phyloP scores from a whole-genome alignment of 805 yeast genomes.

The Scheffersomyces lignosus region DNA sequence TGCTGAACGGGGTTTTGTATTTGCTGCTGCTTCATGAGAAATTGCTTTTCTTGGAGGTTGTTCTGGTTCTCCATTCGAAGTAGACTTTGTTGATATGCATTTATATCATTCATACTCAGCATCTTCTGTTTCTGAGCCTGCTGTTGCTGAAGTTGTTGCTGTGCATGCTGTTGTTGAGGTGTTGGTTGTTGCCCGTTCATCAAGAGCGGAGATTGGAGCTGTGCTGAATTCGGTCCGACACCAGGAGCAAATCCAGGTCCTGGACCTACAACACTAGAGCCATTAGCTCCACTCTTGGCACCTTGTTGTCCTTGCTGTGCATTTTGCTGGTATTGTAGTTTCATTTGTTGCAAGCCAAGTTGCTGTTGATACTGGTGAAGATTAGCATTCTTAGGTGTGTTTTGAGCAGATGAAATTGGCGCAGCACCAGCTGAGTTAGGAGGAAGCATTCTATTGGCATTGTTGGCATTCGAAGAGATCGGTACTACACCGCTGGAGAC shows the following conservation, averaged over 20 bases:
- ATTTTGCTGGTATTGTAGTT: conserved; percentile 13
- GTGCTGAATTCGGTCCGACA: neutral
- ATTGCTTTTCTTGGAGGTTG: conserved; percentile 17
- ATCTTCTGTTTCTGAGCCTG: conserved; percentile 1
- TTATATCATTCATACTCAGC: conserved; percentile 5
- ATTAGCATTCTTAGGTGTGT: conserved; percentile 1
- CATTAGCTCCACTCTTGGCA: conserved; percentile 1
- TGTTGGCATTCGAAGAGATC: neutral
- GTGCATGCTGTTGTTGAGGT: neutral
- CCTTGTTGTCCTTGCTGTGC: conserved; percentile 6
- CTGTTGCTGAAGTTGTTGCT: conserved; percentile 1
- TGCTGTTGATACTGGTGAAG: conserved; percentile 15
- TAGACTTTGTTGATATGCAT: conserved; percentile 21
- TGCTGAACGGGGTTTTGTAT: conserved; percentile 15
- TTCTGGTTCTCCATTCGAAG: conserved; percentile 14
- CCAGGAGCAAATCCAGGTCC: conserved; percentile 1
- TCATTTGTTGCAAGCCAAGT: conserved; percentile 15
- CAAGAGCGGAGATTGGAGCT: conserved; percentile 6
- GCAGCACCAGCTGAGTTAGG: neutral
- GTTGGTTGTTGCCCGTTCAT: conserved; percentile 1
- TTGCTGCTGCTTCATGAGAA: conserved; percentile 11
- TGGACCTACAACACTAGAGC: neutral
- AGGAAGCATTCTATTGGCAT: neutral
- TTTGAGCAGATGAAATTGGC: too few species aligned
- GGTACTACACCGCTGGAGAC: neutral